phyloP scores from a whole-genome alignment of 345 rosid genomes.

The Eucalyptus cloeziana region DNA sequence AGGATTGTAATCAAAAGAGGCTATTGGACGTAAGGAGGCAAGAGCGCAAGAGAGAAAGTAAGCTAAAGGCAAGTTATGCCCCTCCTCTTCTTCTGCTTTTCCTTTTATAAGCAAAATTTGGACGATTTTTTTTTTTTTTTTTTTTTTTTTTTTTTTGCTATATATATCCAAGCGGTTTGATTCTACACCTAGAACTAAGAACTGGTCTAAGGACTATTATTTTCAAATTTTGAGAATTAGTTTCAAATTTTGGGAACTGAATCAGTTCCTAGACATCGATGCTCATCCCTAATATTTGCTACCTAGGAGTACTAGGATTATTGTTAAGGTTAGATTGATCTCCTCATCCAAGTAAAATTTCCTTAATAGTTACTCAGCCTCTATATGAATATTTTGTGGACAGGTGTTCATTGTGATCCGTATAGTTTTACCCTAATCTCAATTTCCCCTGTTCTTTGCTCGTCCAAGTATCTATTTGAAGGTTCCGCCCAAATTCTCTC shows the following conservation, averaged over 20 bases:
- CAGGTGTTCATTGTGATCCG: background rate
- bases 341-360: background rate
- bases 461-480: background rate
- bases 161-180: no score
- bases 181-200: background rate
- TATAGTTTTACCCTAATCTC: background rate
- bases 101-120: no score
- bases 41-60: no score
- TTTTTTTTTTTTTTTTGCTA: no score
- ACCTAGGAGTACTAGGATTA: background rate
- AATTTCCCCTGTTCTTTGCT: background rate
- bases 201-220: accelerated
- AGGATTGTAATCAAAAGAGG: no score
- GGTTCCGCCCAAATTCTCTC: background rate
- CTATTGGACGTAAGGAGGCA: no score
- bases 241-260: background rate
- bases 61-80: no score
- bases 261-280: background rate
- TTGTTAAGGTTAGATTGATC: background rate
- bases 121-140: no score
- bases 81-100: no score
- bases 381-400: background rate
- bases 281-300: background rate
- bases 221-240: background rate
- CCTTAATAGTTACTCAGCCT: background rate